Percentiles rank a stretch among this genome's conserved stretches.
Evolutionary conservation across 129 eudicot genomes (phyloP).

Genomic region (Ambrosia artemisiifolia): DNA sequence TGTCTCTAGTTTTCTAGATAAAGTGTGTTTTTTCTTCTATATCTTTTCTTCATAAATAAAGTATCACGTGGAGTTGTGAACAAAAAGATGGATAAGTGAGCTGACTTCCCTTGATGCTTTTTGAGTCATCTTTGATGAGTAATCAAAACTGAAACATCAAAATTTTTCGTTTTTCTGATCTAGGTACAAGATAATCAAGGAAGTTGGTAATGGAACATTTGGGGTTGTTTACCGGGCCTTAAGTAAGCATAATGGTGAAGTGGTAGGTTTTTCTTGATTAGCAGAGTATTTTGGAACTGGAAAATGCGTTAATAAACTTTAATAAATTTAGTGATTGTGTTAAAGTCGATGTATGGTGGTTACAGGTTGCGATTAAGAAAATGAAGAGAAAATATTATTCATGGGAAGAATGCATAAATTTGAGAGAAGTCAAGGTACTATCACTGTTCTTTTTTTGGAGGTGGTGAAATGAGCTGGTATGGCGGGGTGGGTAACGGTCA

Average conservation of each 20-base stretch:
- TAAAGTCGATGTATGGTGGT: slow-evolving; percentile 14
- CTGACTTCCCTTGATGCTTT: not conserved
- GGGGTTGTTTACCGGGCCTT: slow-evolving; percentile 90
- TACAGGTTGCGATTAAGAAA: slow-evolving; percentile 86
- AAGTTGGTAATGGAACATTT: slow-evolving; percentile 92
- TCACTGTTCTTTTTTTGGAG: not conserved
- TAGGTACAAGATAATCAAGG: slow-evolving; percentile 76
- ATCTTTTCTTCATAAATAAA: slow-evolving; percentile 34
- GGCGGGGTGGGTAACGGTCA: not conserved
- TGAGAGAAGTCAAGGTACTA: slow-evolving; percentile 94
- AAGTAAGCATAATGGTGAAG: slow-evolving; percentile 76
- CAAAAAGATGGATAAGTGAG: slow-evolving; percentile 77
- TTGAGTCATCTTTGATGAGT: not conserved
- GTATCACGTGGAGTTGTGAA: slow-evolving; percentile 38
- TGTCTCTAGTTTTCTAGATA: slow-evolving; percentile 26
- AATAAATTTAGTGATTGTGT: not conserved
- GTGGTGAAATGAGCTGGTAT: not conserved
- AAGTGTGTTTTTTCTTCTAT: slow-evolving; percentile 30
- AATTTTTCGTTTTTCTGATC: not conserved
- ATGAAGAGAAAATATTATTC: slow-evolving; percentile 91
- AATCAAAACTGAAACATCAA: not conserved
- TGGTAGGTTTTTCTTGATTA: slow-evolving; percentile 44
- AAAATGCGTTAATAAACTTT: not conserved
- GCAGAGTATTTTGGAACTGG: not conserved
- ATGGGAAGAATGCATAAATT: slow-evolving; percentile 93